Evolutionary conservation across 2,329 filamentous ascomycete species (phyloP), one percentile per base, ranked within the genome.

Genomic region (Penicillium polonicum): DNA sequence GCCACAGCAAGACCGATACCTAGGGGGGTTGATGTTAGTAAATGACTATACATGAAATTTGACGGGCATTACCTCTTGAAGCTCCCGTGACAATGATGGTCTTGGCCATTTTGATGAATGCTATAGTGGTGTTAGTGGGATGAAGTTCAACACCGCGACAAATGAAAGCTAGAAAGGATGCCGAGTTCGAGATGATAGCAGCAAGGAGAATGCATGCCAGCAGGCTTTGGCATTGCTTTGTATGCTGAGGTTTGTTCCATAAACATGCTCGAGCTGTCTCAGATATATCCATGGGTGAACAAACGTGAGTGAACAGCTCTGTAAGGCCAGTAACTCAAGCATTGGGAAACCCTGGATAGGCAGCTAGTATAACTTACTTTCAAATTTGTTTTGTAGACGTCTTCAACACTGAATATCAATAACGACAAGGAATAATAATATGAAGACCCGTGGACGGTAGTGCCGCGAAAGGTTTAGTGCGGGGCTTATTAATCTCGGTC

Each of bases 61-160:
- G 52, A 25, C 17, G 31, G 21, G 8, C 9, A 13, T 1, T 48
- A 82, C 85, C 85, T 76, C 84, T 78, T 2, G 85, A 87, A 57
- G 86, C 86, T 55, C 86, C 86, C 1, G 86, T 88, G 27, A 92
- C 79, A 59, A 92, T 86, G 68, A 92, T 84, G 23, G 85, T 86
- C 71, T 90, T 89, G 8, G 82, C 52, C 76, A 83, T 81, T 49
- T 66, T 43, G 19, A 45, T 59, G n/a, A 35, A 35, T n/a, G 45
- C 55, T 61, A 41, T 10, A 6, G 15, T 19, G 25, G 6, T 8
- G 48, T 65, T 25, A 66, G 63, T 29, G 29, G 17, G 23, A 41
- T 33, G 31, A 39, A 17, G 3, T 13, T 39, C 13, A 44, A 44
- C 39, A n/a, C 15, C 6, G 15, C 3, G 31, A 44, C 5, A 9